Evolutionary conservation across 2,329 filamentous ascomycete species (phyloP), one percentile per base, ranked within the genome.

Genomic region (Metarhizium sp.): DNA sequence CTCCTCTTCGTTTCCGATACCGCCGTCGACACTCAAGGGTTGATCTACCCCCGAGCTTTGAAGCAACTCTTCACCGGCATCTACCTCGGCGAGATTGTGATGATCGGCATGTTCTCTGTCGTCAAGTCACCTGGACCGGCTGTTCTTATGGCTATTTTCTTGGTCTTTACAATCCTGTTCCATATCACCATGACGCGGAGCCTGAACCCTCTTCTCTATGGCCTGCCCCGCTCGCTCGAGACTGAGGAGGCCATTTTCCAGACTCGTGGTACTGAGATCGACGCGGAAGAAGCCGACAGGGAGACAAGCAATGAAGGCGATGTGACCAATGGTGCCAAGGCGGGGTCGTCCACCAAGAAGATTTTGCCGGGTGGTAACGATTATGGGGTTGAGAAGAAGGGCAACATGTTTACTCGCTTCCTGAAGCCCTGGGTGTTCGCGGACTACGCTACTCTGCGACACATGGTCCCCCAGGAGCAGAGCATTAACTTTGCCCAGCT

Each of bases 11-110:
- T 94, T 14, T 86, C 83, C 50, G 87, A 91, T 61, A 80, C 87
- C 13, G 77, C 84, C 59, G 84, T 95, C 59, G 92, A 97, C 66
- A 96, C 91, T 50, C 90, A 90, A 64, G 92, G 94, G 51, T 83
- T 92, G 25, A 85, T 90, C 64, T 97, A 96, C 67, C 87, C 90
- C 1, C 87, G 90, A 29, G 92, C 90, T 5, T 78, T 97, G 47
- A 90, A 96, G 75, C 92, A 97, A 59, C 80, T 94, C 36, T 82
- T 92, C 47, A 82, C 85, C 2, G 90, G 91, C 53, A 77, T 94
- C 50, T 96, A 96, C 70, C 74, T 96, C 14, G 82, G 86, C 1
- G 85, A 92, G 63, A 72, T 92, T 55, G 92, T 88, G 68, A 75
- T 96, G 62, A 82, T 95, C 59, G 90, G 90, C 53, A 79, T 96